A percentile compares a stretch with the other conserved stretches of the same genome.
Evolutionary conservation across 2,329 filamentous ascomycete genomes (phyloP).

Genomic region (Fusarium torreyae): DNA sequence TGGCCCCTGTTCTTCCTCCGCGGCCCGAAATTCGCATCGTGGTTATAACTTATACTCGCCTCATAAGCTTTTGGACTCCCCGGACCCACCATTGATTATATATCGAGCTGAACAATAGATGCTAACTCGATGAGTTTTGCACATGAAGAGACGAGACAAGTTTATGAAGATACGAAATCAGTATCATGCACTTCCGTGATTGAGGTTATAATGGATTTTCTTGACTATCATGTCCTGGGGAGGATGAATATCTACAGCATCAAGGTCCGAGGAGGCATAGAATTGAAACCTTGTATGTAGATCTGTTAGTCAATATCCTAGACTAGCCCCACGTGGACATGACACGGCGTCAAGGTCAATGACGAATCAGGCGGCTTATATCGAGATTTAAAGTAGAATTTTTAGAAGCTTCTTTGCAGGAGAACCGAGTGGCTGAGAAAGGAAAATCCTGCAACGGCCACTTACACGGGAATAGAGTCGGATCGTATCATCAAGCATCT

Average conservation of each 20-base stretch:
- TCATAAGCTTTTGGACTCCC: conserved; percentile 13
- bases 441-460: conserved; percentile 6
- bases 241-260: not conserved
- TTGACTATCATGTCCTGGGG: not conserved
- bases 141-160: not conserved
- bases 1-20: not conserved
- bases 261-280: conserved; percentile 3
- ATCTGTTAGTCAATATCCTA: conserved; percentile 26
- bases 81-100: conserved; percentile 14
- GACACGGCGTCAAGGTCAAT: conserved; percentile 14
- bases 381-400: conserved; percentile 22
- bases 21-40: conserved; percentile 5
- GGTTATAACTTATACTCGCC: not conserved
- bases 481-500: not conserved
- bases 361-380: conserved; percentile 23
- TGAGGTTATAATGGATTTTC: not conserved
- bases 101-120: not conserved
- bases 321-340: conserved; percentile 20
- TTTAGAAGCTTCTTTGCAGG: conserved; percentile 22
- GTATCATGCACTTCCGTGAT: too few relatives aligned
- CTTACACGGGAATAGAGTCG: conserved; percentile 6
- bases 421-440: not conserved
- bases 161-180: conserved; percentile 2
- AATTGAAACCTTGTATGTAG: conserved; percentile 29
- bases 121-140: conserved; percentile 1